A percentile compares a stretch with the other conserved stretches of the same genome.
Conservation (phyloP, 345 rosid species). For the Populus pruinosa region DNA sequence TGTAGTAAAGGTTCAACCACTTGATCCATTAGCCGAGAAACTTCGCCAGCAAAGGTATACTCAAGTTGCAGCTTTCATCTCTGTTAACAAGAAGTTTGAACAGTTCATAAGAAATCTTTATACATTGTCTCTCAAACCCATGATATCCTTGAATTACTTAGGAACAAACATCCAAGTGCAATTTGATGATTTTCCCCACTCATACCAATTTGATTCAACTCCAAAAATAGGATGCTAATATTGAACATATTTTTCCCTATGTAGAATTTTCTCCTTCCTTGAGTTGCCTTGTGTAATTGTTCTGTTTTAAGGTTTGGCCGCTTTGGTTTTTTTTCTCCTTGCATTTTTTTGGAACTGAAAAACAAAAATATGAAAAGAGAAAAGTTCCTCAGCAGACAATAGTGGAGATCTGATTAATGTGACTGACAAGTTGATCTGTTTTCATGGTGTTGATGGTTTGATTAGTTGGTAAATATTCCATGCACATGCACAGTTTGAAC, state of each 20-base stretch:
- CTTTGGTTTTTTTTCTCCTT: neutral
- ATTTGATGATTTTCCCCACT: neutral
- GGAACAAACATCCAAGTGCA: neutral
- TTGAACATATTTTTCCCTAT: neutral
- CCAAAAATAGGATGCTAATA: neutral
- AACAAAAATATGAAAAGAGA: neutral
- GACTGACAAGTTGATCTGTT: no score
- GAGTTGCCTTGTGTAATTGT: neutral
- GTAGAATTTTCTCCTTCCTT: neutral
- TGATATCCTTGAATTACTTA: neutral
- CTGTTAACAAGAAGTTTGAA: neutral
- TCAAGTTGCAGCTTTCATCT: neutral
- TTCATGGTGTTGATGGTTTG: no score
- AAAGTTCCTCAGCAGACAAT: neutral
- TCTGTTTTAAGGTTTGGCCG: neutral
- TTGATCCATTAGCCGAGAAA: constrained; percentile 74
- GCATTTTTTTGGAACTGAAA: no score
- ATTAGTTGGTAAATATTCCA: no score
- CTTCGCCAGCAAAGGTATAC: constrained; percentile 70
- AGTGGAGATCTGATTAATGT: no score
- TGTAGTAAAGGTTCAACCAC: constrained; percentile 35
- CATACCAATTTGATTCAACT: neutral
- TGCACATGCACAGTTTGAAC: no score
- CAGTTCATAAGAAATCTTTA: neutral
- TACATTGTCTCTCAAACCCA: neutral